Base-by-base conservation (phyloP, 2,329 filamentous ascomycete genomes). In the Curvularia hawaiiensis region DNA sequence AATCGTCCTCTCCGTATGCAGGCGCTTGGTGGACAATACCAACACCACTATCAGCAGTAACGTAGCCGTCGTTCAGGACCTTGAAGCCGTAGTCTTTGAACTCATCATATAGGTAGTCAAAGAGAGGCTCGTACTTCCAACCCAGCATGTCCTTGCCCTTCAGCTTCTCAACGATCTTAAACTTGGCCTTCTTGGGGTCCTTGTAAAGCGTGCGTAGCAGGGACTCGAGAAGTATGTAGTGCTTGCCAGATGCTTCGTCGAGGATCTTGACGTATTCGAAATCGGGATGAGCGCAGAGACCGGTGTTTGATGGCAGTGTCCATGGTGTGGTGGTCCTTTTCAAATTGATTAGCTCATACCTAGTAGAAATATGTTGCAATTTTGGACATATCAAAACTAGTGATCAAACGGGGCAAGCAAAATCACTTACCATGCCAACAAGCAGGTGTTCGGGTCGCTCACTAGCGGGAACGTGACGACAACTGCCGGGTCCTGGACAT, bases 1-100 rank as follows among this genome's bases (percentile, higher is more conserved):
- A 97, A 88, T 98, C 94, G 64, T 97, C 94, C 78, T 97, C 91
- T 84, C 94, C 94, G 72, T 94, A 97, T 1, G 92, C 92, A 2
- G 94, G 94, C 4, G 94, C 85, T 77, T 97, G 92, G 77, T 98
- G 94, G 44, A 98, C 94, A 61, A 98, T 90, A 71, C 94, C 94
- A 33, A 92, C 91, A 87, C 94, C 94, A 70, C 91, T 92, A 59
- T 95, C 92, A 30, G 90, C 87, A 26, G 91, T 95, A 56, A 97
- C 93, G 71, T 97, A 97, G 7, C 83, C 87, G 38, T 90, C 94
- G 65, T 90, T 92, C 62, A 96, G 74, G 4, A 97, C 90, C 67
- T 84, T 86, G 83, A 96, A 97, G 4, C 87, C 92, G 59, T 86
- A 77, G 55, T 96, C 90, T 77, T 94, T 91, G 82, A 95, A 97